Evolutionary conservation across 2,329 filamentous ascomycete genomes (phyloP).

Genomic region (Scytalidium lignicola): DNA sequence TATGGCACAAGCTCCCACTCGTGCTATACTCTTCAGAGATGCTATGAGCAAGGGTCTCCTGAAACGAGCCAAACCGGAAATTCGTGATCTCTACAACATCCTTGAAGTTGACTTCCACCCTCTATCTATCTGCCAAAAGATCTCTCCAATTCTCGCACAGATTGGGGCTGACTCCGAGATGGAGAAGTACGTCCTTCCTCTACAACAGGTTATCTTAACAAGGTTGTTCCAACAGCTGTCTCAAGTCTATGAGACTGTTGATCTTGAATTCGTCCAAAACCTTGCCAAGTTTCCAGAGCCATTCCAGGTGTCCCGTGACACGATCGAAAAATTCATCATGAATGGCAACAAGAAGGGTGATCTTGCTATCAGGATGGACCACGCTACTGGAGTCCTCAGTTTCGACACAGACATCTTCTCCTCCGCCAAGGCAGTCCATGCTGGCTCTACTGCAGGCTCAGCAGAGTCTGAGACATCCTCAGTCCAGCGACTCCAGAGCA

Average conservation of each 20-base stretch:
- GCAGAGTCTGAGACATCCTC: conserved; percentile 79
- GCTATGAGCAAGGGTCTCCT: conserved; percentile 91
- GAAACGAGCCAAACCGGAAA: conserved; percentile 88
- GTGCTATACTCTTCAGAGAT: conserved; percentile 90
- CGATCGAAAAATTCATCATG: conserved; percentile 99
- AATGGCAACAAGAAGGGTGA: conserved; percentile 99
- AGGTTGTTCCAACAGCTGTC: conserved; percentile 98
- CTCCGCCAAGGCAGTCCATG: conserved; percentile 85
- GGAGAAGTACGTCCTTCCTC: conserved; percentile 91
- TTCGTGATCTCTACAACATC: conserved; percentile 96
- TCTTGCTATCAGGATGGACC: conserved; percentile 90
- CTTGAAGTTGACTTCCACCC: conserved; percentile 99
- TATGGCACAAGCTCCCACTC: conserved; percentile 85
- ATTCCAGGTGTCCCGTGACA: conserved; percentile 84
- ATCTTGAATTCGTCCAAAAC: conserved; percentile 86
- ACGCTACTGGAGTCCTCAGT: conserved; percentile 89
- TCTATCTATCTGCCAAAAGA: conserved; percentile 97
- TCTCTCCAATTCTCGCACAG: conserved; percentile 89
- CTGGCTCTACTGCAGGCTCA: conserved; percentile 78
- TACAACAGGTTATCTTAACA: conserved; percentile 98
- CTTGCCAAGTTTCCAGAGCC: conserved; percentile 95
- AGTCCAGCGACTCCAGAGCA: conserved; percentile 94
- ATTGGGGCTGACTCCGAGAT: conserved; percentile 93
- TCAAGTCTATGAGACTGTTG: conserved; percentile 97
- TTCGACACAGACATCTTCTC: conserved; percentile 99